These are phyloP conservation scores for Kwoniella shivajii DNA, from an alignment of 1,284 basidiomycete genomes.

Conservation along the genomic window DNA sequence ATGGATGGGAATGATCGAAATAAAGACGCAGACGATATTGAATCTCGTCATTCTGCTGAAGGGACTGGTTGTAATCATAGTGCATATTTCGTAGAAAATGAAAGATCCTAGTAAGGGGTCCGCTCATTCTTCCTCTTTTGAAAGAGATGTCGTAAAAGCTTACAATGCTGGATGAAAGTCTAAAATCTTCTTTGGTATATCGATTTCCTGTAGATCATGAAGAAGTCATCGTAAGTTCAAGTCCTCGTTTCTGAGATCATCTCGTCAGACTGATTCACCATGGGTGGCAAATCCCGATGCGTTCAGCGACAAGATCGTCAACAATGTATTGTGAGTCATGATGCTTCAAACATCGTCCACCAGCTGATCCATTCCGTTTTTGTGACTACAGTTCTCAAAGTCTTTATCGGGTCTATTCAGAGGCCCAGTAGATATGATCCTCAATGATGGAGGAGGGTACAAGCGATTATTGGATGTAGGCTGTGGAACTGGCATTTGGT, in stretches of 20 bases:
- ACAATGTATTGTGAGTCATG: slow-evolving; percentile 21
- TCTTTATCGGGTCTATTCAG: slow-evolving; percentile 21
- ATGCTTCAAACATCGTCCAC: neutral
- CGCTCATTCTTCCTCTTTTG: neutral
- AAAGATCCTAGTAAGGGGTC: slow-evolving; percentile 6
- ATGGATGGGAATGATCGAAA: neutral
- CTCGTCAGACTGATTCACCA: too few relatives aligned
- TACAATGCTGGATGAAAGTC: slow-evolving; percentile 2
- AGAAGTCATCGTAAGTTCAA: slow-evolving; percentile 20
- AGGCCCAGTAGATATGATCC: slow-evolving; percentile 22
- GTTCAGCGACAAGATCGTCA: slow-evolving; percentile 24
- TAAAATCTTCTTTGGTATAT: slow-evolving; percentile 20
- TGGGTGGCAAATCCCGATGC: too few relatives aligned
- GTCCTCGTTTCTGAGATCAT: neutral
- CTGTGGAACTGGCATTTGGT: slow-evolving; percentile 24
- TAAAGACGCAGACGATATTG: neutral
- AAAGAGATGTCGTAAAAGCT: too few relatives aligned
- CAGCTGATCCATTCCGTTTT: neutral
- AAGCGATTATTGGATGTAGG: slow-evolving; percentile 24
- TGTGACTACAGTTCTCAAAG: neutral
- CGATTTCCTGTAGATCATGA: slow-evolving; percentile 26
- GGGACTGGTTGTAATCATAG: neutral
- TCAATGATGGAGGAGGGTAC: neutral
- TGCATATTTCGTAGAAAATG: slow-evolving; percentile 9
- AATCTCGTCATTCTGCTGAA: slow-evolving; percentile 4